phyloP scores from a whole-genome alignment of 768 basidiomycete genomes.

The Tephrocybe sp. region DNA sequence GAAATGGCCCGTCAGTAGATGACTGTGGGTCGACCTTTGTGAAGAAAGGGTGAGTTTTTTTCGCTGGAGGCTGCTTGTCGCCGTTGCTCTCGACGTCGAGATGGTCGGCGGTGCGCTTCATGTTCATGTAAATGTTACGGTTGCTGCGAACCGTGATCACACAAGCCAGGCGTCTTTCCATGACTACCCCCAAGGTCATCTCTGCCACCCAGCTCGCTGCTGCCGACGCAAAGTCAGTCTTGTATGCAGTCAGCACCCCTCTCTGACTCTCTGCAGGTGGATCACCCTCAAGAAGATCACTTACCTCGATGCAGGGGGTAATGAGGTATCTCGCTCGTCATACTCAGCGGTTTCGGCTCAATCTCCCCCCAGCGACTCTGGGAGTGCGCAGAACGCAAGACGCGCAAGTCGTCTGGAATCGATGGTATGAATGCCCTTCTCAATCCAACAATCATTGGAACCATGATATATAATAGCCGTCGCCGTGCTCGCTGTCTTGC shows the following conservation, averaged over 20 bases:
- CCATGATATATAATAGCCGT: constrained; percentile 68
- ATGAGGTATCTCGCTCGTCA: constrained; percentile 46
- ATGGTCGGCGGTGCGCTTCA: constrained; percentile 16
- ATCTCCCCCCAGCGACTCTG: constrained; percentile 61
- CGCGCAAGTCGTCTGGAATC: constrained; percentile 71
- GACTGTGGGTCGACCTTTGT: constrained; percentile 13
- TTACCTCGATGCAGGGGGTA: constrained; percentile 78
- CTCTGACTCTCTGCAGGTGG: constrained; percentile 55
- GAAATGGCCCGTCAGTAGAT: constrained; percentile 26
- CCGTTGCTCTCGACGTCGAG: constrained; percentile 6
- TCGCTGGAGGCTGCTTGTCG: background rate
- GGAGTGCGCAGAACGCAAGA: constrained; percentile 88
- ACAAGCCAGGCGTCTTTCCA: background rate
- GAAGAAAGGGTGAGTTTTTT: constrained; percentile 38
- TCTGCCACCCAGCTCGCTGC: constrained; percentile 50
- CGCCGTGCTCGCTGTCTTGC: constrained; percentile 78
- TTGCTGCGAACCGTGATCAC: constrained; percentile 11
- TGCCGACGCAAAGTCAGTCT: constrained; percentile 58
- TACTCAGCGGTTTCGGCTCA: background rate
- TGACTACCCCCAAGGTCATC: constrained; percentile 47
- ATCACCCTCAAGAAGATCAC: constrained; percentile 79
- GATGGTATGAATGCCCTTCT: constrained; percentile 57
- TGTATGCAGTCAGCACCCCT: background rate
- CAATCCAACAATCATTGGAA: background rate
- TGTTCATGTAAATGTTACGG: constrained; percentile 5